phyloP scores from a whole-genome alignment of 2,329 filamentous ascomycete genomes.

The Talaromyces albobiverticillius region DNA sequence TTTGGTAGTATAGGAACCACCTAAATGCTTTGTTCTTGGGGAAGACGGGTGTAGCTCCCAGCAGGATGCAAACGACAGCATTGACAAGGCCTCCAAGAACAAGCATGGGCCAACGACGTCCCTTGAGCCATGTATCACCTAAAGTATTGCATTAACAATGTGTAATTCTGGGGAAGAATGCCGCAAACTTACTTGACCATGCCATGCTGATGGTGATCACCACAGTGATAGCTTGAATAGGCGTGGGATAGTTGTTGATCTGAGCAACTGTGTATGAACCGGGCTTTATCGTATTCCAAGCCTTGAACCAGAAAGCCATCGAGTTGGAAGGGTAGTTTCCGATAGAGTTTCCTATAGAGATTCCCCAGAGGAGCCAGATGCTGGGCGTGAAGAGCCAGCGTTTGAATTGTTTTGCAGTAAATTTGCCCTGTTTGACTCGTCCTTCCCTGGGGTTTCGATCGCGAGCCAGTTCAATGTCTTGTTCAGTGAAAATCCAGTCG shows the following conservation, averaged over 20 bases:
- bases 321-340: background rate
- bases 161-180: background rate
- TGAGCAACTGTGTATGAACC: background rate
- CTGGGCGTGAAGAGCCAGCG: background rate
- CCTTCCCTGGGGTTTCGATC: background rate
- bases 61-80: background rate
- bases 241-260: background rate
- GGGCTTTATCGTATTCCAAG: constrained; percentile 1
- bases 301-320: constrained; percentile 1
- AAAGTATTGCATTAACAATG: background rate
- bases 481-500: background rate
- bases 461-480: background rate
- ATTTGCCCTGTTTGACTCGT: background rate
- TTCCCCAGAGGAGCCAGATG: background rate
- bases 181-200: background rate
- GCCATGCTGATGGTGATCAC: background rate
- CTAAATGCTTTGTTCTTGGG: background rate
- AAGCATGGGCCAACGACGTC: background rate
- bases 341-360: background rate
- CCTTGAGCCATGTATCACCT: background rate
- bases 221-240: background rate
- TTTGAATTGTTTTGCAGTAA: background rate
- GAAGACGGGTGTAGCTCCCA: background rate
- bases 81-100: background rate
- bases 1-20: background rate